phyloP scores from a whole-genome alignment of 2,329 filamentous ascomycete species.

The Aspergillus quadrilineatus region DNA sequence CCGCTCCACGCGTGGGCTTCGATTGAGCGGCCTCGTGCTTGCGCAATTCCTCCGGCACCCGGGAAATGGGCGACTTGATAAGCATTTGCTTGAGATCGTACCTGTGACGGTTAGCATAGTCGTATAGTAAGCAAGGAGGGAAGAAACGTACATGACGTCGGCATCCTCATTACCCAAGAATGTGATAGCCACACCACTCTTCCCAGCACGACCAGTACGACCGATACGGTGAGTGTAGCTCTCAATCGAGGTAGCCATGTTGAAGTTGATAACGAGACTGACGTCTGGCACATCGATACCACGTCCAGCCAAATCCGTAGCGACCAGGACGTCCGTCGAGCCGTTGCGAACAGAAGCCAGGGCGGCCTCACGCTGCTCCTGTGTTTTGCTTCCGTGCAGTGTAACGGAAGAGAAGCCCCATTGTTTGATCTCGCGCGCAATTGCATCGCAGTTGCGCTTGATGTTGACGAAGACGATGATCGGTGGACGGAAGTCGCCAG shows the following conservation, averaged over 20 bases:
- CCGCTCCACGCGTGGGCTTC: constrained; percentile 57
- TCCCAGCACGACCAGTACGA: constrained; percentile 94
- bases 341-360: constrained; percentile 80
- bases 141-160: constrained; percentile 69
- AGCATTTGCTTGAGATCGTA: constrained; percentile 95
- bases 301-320: constrained; percentile 90
- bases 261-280: constrained; percentile 94
- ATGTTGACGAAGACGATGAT: constrained; percentile 99
- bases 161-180: constrained; percentile 89
- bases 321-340: constrained; percentile 81
- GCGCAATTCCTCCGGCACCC: constrained; percentile 85
- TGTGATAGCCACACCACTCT: constrained; percentile 93
- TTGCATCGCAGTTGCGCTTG: constrained; percentile 96
- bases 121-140: neutral
- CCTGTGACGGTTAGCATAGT: constrained; percentile 32
- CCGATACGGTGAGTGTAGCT: constrained; percentile 95
- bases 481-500: constrained; percentile 76
- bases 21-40: constrained; percentile 91
- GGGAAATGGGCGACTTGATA: constrained; percentile 80
- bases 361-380: constrained; percentile 94
- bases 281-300: constrained; percentile 98
- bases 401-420: constrained; percentile 91
- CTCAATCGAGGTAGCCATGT: constrained; percentile 93
- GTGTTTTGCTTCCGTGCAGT: constrained; percentile 91
- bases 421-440: constrained; percentile 88